phyloP scores from a whole-genome alignment of 2,329 filamentous ascomycete genomes.

The Cordyceps cateniannulata region DNA sequence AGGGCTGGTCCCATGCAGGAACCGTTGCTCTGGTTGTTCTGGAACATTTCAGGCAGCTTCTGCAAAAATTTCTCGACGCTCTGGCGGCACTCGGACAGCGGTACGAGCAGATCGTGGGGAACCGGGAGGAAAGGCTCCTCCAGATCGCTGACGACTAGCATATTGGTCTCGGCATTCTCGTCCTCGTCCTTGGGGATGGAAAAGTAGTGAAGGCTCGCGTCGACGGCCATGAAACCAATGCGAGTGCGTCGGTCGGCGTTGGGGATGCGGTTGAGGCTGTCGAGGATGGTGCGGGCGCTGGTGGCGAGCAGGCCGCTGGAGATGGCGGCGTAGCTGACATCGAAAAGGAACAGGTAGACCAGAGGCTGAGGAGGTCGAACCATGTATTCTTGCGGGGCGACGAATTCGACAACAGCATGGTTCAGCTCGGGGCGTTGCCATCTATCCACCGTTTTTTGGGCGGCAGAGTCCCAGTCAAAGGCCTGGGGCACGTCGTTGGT shows the following conservation, averaged over 20 bases:
- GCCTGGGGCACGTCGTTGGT: conserved; percentile 99
- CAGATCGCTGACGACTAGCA: conserved; percentile 90
- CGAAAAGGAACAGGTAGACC: conserved; percentile 92
- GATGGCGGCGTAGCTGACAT: conserved; percentile 86
- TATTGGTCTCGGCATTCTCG: conserved; percentile 76
- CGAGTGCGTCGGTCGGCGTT: conserved; percentile 91
- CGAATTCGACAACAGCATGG: conserved; percentile 93
- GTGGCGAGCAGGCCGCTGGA: conserved; percentile 89
- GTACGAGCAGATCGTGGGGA: conserved; percentile 84
- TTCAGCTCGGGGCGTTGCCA: conserved; percentile 93
- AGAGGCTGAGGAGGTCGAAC: conserved; percentile 92
- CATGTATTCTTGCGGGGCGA: conserved; percentile 99
- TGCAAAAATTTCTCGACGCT: conserved; percentile 88
- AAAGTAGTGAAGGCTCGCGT: conserved; percentile 94
- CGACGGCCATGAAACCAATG: conserved; percentile 90
- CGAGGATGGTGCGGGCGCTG: conserved; percentile 84
- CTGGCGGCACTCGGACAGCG: conserved; percentile 77
- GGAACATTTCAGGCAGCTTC: conserved; percentile 94
- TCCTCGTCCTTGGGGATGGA: conserved; percentile 83
- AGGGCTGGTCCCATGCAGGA: conserved; percentile 96
- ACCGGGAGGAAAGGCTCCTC: conserved; percentile 96
- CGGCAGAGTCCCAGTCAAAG: conserved; percentile 93
- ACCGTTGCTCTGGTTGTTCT: conserved; percentile 79
- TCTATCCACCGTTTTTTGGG: conserved; percentile 85
- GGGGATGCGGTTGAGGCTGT: conserved; percentile 95